Evolutionary conservation across 1,139 yeast species (phyloP).

Genomic region (Schizosaccharomyces versatilis): DNA sequence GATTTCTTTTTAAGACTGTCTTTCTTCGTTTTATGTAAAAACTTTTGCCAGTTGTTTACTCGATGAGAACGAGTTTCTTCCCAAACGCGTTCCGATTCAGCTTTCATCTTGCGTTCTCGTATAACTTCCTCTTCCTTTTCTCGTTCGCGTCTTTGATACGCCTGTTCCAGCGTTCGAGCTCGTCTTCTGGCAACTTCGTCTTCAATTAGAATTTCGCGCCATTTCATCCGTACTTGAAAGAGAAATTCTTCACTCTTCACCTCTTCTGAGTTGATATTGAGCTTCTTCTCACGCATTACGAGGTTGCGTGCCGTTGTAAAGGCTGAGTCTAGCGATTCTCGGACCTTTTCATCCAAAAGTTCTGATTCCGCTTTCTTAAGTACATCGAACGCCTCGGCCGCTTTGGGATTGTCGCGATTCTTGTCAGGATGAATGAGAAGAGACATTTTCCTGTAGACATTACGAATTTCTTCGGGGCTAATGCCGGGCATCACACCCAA

Average conservation of each 20-base stretch:
- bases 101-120: conserved; percentile 21
- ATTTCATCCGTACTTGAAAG: conserved; percentile 22
- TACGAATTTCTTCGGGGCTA: conserved; percentile 23
- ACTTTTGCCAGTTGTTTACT: conserved; percentile 41
- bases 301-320: conserved; percentile 25
- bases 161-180: conserved; percentile 21
- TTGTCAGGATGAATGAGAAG: conserved; percentile 52
- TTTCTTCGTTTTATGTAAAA: conserved; percentile 23
- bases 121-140: conserved; percentile 20
- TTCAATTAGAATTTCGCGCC: conserved; percentile 26
- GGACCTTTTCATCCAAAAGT: conserved; percentile 19
- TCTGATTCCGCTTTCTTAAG: conserved; percentile 23
- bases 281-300: conserved; percentile 25
- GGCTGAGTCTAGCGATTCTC: conserved; percentile 22
- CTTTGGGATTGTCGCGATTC: conserved; percentile 25
- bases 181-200: conserved; percentile 24
- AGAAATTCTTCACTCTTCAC: conserved; percentile 22
- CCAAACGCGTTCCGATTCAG: conserved; percentile 30
- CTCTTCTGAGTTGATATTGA: conserved; percentile 21
- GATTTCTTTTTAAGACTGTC: conserved; percentile 20
- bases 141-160: conserved; percentile 23
- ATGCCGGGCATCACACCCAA: conserved; percentile 34
- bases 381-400: conserved; percentile 41
- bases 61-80: conserved; percentile 39
- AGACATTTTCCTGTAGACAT: conserved; percentile 35